These are phyloP conservation scores for Oxytropis ochrocephala DNA, from an alignment of 306 rosid species.

Conservation along the genomic window DNA sequence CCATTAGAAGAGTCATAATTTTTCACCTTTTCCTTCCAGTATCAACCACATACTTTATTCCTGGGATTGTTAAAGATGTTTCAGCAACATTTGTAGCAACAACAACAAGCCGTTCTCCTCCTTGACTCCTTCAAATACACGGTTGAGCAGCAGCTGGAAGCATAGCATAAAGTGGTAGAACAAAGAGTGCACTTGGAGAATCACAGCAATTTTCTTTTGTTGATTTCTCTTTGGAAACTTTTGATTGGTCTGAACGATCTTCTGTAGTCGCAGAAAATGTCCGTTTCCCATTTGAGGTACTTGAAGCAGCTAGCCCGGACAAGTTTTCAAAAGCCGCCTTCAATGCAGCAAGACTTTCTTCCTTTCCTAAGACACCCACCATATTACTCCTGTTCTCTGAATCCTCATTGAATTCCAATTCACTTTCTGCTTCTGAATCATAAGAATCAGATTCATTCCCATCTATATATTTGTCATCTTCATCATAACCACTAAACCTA, in stretches of 20 bases:
- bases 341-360: constrained; percentile 47
- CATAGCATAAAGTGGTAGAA: constrained; percentile 93
- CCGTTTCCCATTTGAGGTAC: constrained; percentile 28
- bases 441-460: constrained; percentile 46
- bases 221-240: constrained; percentile 20
- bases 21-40: constrained; percentile 92
- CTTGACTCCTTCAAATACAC: constrained; percentile 63
- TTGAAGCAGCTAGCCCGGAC: constrained; percentile 33
- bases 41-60: constrained; percentile 85
- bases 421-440: constrained; percentile 68
- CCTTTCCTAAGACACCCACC: constrained; percentile 40
- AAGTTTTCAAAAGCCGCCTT: constrained; percentile 77
- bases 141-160: constrained; percentile 79
- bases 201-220: constrained; percentile 16
- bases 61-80: constrained; percentile 91
- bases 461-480: constrained; percentile 35
- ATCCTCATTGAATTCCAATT: constrained; percentile 44
- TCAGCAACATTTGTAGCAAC: constrained; percentile 98
- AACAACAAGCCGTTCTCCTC: constrained; percentile 77
- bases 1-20: constrained; percentile 68
- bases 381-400: constrained; percentile 33
- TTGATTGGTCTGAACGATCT: constrained; percentile 31
- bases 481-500: constrained; percentile 58
- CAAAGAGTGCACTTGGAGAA: constrained; percentile 49
- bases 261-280: constrained; percentile 21